phyloP scores from a whole-genome alignment of 1,139 yeast genomes.

The Pneumocystis murina region DNA sequence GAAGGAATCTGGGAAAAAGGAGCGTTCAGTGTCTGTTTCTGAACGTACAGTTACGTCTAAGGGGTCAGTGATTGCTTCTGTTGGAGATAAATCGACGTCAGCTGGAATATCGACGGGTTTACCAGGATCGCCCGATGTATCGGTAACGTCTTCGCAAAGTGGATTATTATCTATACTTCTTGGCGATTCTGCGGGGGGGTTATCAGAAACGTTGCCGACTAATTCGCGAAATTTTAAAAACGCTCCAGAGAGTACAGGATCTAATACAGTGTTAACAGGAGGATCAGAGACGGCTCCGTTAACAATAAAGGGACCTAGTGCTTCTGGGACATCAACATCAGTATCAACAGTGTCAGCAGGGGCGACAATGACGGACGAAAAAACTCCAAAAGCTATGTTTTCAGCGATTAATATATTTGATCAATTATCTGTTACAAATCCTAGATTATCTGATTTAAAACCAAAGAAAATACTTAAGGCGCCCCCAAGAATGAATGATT shows the following conservation, averaged over 20 bases:
- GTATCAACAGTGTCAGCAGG: background rate
- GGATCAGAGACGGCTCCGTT: background rate
- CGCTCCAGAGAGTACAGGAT: background rate
- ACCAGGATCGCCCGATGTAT: background rate
- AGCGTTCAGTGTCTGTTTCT: background rate
- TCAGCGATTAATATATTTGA: background rate
- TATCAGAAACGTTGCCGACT: too few relatives aligned
- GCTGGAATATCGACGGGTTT: background rate
- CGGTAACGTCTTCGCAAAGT: background rate
- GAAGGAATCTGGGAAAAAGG: background rate
- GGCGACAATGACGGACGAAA: background rate
- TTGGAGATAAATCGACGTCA: background rate
- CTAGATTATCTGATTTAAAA: background rate
- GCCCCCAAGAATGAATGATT: background rate
- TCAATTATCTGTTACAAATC: background rate
- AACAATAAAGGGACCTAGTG: background rate
- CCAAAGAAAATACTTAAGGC: background rate
- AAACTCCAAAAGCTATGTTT: background rate
- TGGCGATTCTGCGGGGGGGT: background rate
- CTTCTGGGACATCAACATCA: background rate
- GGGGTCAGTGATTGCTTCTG: background rate
- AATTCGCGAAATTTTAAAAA: too few relatives aligned
- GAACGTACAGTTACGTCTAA: background rate
- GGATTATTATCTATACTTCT: background rate
- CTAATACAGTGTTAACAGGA: background rate